Base-by-base conservation (phyloP, 2,329 filamentous ascomycete genomes). In the Aureobasidium leucospermi region DNA sequence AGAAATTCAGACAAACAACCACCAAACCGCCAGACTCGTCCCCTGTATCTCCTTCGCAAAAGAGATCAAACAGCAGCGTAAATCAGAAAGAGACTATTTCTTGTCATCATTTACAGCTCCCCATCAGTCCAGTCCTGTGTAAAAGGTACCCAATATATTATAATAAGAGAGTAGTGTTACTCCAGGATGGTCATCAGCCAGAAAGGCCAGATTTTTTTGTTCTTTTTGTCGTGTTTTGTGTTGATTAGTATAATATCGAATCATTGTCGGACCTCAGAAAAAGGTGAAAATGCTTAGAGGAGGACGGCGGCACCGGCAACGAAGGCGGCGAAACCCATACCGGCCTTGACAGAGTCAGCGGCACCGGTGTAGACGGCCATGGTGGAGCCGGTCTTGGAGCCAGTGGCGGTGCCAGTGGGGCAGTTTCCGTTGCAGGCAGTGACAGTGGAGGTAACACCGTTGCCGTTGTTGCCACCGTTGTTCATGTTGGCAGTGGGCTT, bases 351-450 rank as follows among this genome's bases (percentile, higher is more conserved):
- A 15, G 34, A 23, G 52, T 45, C 47, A 41, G 61, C 61, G 32
- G 58, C 61, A 51, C 61, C 61, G 23, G 61, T 62, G 58, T 43
- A 62, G 51, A 49, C 39, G 28, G 49, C 51, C 13, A 53, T 23
- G 38, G 42, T 29, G 53, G 60, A 42, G 43, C 32, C 31, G 9
- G 45, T 42, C 34, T 38, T 46, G 46, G 57, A 42, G 29, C 32
- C 49, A 53, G n/a, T 43, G 13, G 42, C 36, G n/a, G 36, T 36
- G 16, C 34, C 36, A 41, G 59, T 45, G 34, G 28, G n/a, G 43
- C 31, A 31, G 45, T 60, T 45, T 19, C 32, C 60, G 31, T 68
- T 45, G 31, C 36, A 45, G 19, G 53, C 42, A 41, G 60, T 29
- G 31, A 46, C 59, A 9, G 46, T 45, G 36, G 31, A 43, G 28